Base-by-base conservation (phyloP, 73 alveolate species). In the Urostyla sp. region DNA sequence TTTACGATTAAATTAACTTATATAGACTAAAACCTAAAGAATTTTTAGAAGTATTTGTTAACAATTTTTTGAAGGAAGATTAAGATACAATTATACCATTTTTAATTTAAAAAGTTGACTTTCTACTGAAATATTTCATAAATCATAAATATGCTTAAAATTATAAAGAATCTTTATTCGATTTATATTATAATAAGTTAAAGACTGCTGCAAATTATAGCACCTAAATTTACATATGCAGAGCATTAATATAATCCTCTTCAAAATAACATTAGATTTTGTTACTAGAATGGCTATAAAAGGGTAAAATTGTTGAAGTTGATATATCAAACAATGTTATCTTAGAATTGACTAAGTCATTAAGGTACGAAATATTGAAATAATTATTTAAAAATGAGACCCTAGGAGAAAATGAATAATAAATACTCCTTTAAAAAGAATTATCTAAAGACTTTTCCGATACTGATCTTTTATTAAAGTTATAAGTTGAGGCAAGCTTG, bases 231-330 rank as follows among this genome's bases (percentile, higher is more conserved):
- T 43, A 26, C 79, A 63, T 11, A 40, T 16, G 24, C 32, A 40
- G 60, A 18, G 3, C 46, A 43, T 8, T 40, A 43, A 16, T 57
- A 63, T 10, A 18, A 63, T 37, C 36, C 79, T 38, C 2, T 23
- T 15, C 44, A 3, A 60, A 63, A 13, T 27, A 32, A 31, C 57
- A 73, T 18, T 10, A 21, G 6, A 74, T 31, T 20, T 10, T 0
- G 28, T 15, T 35, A 51, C 24, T 44, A 18, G 16, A 34, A 63
- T 69, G 83, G 72, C 55, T 69, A 1, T 67, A 69, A 28, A 21
- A 30, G 24, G 83, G 83, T 2, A 69, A 59, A 49, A 46, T 69
- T 5, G 54, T 27, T 27, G 48, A 63, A 21, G 54, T 27, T 27
- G 48, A 63, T 32, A 13, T 1, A 24, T 27, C 26, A 21, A 32